These are phyloP conservation scores for Cyclotella baltica DNA, from an alignment of 108 stramenopile genomes.

Conservation along the genomic window DNA sequence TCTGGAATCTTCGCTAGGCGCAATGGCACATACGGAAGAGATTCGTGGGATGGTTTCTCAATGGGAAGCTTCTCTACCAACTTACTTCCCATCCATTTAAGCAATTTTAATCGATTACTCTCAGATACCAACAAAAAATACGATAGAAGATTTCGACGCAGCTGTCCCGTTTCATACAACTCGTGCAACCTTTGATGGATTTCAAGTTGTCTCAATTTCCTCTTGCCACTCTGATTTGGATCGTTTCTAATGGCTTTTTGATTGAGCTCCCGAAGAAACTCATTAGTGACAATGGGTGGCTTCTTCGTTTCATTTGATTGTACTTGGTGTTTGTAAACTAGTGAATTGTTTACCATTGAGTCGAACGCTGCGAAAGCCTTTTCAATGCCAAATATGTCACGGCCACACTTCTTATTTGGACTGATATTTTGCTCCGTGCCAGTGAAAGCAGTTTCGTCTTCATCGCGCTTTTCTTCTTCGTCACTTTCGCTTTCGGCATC, in stretches of 20 bases:
- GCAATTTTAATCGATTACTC: not conserved
- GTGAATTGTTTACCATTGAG: too few species aligned
- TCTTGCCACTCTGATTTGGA: conserved; percentile 5
- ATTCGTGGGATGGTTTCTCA: conserved; percentile 5
- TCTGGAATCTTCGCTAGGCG: conserved; percentile 21
- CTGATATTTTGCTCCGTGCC: too few species aligned
- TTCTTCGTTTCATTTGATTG: not conserved
- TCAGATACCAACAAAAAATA: conserved; percentile 9
- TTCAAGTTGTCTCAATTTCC: conserved; percentile 14
- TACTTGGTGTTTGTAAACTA: not conserved
- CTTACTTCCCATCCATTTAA: conserved; percentile 22
- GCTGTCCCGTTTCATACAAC: not conserved
- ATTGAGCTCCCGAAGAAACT: not conserved
- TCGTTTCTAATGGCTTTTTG: not conserved
- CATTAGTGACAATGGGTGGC: not conserved
- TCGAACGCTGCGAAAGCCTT: too few species aligned
- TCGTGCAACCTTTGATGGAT: not conserved
- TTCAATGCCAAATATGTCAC: too few species aligned
- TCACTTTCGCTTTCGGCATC: too few species aligned
- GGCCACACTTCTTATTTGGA: too few species aligned
- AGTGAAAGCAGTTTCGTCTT: too few species aligned
- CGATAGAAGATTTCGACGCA: not conserved
- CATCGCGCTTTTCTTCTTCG: too few species aligned
- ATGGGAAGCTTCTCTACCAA: not conserved
- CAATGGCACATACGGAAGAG: not conserved